Conservation (phyloP, 1,284 basidiomycete genomes). For the Athelia sp. region DNA sequence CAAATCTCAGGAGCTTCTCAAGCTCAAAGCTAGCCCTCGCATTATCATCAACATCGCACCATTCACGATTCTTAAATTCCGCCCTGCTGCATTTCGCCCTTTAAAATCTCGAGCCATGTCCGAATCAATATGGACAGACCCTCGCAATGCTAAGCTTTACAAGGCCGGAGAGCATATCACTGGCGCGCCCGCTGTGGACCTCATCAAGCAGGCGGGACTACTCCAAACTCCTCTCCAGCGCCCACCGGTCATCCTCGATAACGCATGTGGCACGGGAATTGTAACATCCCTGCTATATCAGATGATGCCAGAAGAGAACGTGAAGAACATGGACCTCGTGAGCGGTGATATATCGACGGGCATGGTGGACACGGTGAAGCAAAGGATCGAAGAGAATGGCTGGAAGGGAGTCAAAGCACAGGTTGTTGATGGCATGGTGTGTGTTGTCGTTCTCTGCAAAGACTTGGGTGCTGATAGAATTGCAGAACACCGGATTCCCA, state of each 20-base stretch:
- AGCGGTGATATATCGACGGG: neutral
- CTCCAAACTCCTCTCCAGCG: neutral
- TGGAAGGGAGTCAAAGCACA: neutral
- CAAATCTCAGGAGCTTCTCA: too few species aligned
- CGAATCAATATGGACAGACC: too few species aligned
- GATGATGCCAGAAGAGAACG: neutral
- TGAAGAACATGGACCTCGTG: neutral
- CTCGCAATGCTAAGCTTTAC: too few species aligned
- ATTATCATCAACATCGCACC: too few species aligned
- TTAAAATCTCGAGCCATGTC: too few species aligned
- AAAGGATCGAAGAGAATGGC: neutral
- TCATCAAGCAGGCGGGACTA: neutral
- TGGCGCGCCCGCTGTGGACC: neutral
- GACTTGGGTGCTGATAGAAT: neutral
- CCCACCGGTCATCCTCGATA: neutral
- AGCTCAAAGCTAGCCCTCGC: too few species aligned
- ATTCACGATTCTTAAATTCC: too few species aligned
- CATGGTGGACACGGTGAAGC: neutral
- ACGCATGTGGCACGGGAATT: neutral
- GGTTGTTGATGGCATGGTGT: neutral
- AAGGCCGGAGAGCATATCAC: neutral
- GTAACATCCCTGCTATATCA: neutral
- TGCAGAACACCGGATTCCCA: neutral
- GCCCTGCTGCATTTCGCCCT: too few species aligned
- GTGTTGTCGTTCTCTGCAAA: neutral